Evolutionary conservation across 495 filamentous ascomycete genomes (phyloP).

Genomic region (Aspergillus heteromorphus): DNA sequence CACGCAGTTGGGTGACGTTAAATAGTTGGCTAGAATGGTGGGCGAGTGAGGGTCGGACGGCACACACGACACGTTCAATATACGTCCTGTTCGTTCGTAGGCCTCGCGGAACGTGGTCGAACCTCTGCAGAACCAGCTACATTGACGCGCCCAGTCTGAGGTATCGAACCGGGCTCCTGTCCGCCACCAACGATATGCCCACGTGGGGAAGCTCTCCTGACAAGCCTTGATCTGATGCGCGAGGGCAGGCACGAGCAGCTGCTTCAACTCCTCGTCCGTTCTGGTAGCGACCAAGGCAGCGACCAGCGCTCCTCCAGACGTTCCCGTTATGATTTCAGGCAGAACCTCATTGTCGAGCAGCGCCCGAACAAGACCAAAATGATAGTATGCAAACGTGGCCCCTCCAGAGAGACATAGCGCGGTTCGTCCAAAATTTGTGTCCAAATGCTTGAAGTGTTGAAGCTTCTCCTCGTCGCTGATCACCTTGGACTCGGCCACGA

Average conservation of each 20-base stretch:
- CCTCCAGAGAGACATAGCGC: slow-evolving; percentile 90
- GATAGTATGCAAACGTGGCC: slow-evolving; percentile 95
- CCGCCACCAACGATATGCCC: slow-evolving; percentile 79
- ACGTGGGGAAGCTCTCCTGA: slow-evolving; percentile 66
- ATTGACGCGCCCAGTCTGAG: slow-evolving; percentile 80
- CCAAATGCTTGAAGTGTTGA: slow-evolving; percentile 77
- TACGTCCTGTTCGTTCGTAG: slow-evolving; percentile 87
- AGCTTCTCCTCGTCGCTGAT: slow-evolving; percentile 71
- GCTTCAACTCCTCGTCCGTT: slow-evolving; percentile 83
- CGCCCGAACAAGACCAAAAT: slow-evolving; percentile 89
- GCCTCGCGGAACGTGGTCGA: slow-evolving; percentile 92
- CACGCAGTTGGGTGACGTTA: slow-evolving; percentile 92
- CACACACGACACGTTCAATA: slow-evolving; percentile 95
- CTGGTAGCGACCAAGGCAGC: slow-evolving; percentile 83
- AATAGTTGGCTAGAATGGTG: slow-evolving; percentile 86
- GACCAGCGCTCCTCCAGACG: slow-evolving; percentile 87
- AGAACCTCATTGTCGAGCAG: slow-evolving; percentile 80
- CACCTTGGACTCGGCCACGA: slow-evolving; percentile 61
- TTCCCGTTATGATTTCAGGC: slow-evolving; percentile 92
- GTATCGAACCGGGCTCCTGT: slow-evolving; percentile 94
- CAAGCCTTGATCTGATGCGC: slow-evolving; percentile 82
- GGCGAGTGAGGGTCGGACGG: slow-evolving; percentile 93
- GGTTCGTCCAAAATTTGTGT: slow-evolving; percentile 87
- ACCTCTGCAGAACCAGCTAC: slow-evolving; percentile 83
- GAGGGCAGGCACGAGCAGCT: slow-evolving; percentile 78